Conservation (phyloP, 805 yeast species). For the Kodamaea nitidulidarum region DNA sequence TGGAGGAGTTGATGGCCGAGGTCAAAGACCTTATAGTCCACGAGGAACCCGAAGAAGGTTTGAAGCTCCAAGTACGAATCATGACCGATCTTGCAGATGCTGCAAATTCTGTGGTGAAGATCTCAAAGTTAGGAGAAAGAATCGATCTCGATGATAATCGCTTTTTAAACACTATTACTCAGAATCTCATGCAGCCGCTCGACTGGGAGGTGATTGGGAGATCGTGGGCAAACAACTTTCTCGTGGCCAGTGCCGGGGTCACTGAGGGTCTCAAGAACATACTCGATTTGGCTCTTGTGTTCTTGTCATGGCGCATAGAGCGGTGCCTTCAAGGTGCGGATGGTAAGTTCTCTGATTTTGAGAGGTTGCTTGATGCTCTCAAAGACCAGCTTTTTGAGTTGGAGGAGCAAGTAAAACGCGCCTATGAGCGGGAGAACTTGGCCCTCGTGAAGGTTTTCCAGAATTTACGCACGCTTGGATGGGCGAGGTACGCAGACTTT, state of each 20-base stretch:
- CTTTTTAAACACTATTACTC: conserved; percentile 12
- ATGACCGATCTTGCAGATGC: conserved; percentile 14
- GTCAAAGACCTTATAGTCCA: conserved; percentile 13
- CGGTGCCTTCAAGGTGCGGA: conserved; percentile 24
- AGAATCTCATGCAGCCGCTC: conserved; percentile 15
- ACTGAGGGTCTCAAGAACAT: conserved; percentile 16
- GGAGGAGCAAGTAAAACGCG: conserved; percentile 5
- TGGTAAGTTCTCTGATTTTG: conserved; percentile 19
- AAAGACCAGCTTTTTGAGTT: conserved; percentile 2
- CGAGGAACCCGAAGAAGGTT: conserved; percentile 9
- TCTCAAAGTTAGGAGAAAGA: conserved; percentile 23
- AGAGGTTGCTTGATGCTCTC: conserved; percentile 13
- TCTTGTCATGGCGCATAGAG: conserved; percentile 35
- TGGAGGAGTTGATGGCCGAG: conserved; percentile 22
- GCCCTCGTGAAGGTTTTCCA: conserved; percentile 19
- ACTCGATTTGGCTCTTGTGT: conserved; percentile 23
- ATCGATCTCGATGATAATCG: conserved; percentile 16
- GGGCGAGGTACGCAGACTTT: conserved; percentile 29
- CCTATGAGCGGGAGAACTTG: conserved; percentile 5
- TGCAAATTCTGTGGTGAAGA: conserved; percentile 19
- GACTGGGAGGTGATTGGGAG: conserved; percentile 18
- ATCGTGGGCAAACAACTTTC: conserved; percentile 20
- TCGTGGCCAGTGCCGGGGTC: conserved; percentile 12
- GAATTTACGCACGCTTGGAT: conserved; percentile 21
- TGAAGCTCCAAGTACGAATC: conserved; percentile 16